Evolutionary conservation across 2,329 filamentous ascomycete species (phyloP), one percentile per base, ranked within the genome.

Genomic region (Coleophoma cylindrospora): DNA sequence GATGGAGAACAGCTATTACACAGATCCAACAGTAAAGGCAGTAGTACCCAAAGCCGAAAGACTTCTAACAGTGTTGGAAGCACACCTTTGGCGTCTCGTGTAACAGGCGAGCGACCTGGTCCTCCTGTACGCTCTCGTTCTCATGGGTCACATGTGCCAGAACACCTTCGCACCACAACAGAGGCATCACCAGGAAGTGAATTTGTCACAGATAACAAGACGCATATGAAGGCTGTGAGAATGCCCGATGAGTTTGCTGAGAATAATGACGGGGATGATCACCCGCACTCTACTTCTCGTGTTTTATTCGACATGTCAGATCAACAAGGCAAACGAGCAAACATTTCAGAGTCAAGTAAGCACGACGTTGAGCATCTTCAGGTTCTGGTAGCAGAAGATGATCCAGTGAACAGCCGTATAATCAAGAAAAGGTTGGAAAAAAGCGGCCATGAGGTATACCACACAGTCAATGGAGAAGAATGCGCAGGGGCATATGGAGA

Each of bases 341-440:
- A 14, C 3, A 32, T 6, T 3, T 11, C 34, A 6, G 21, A 45
- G 43, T n/a, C 17, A n/a, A 15, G 22, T 21, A 14, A 37, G n/a
- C 52, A 48, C 2, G 45, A 58, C 37, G 51, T 55, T 2, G 50
- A 64, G 19, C 50, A 62, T 46, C 51, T 66, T n/a, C 55, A 78
- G 15, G 81, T 95, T 2, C 73, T 95, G 19, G 81, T 95, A 34
- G 91, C 91, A 0, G 91, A 95, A 62, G 91, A 96, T 57, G 90
- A 95, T 59, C 89, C 89, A 0, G 84, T 95, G 58, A 95, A 95
- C 59, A 88, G 88, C 68, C 86, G 83, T 52, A 88, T 95, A 40
- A 71, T 95, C 38, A 81, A 83, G 60, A 95, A 95, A 61, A 74
- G 91, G 12, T 68, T 96, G 3, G 86, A 94, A 62, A 91, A 87